phyloP scores from a whole-genome alignment of 495 filamentous ascomycete species.

The Staphylotrichum tortipilum region DNA sequence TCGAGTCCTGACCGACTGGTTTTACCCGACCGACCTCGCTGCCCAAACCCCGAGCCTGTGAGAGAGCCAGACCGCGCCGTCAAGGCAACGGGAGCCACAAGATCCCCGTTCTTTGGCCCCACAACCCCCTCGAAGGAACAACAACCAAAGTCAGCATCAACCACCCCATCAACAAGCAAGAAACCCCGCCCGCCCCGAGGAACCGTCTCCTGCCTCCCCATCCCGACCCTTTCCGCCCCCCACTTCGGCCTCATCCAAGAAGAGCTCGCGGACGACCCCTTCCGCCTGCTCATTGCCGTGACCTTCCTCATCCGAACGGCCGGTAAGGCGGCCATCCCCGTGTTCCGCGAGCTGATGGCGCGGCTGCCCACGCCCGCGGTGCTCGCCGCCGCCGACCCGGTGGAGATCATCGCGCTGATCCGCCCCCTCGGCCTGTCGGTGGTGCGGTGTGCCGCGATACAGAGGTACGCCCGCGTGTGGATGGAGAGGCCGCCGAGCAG shows the following conservation, averaged over 20 bases:
- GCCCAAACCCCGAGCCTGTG: background rate
- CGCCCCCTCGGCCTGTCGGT: constrained; percentile 61
- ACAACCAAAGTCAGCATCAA: background rate
- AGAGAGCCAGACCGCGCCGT: background rate
- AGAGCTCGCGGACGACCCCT: constrained; percentile 59
- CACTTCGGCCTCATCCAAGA: constrained; percentile 80
- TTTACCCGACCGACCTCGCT: background rate
- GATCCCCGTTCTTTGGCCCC: constrained; percentile 37
- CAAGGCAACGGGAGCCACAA: constrained; percentile 14
- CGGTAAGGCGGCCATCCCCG: constrained; percentile 65
- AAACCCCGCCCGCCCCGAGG: constrained; percentile 33
- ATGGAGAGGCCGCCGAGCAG: constrained; percentile 51
- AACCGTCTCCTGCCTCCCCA: constrained; percentile 56
- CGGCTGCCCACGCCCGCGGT: constrained; percentile 57
- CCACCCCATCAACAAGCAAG: constrained; percentile 8
- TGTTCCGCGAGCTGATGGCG: constrained; percentile 59
- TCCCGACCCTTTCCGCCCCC: constrained; percentile 55
- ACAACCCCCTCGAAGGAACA: constrained; percentile 2
- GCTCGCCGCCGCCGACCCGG: constrained; percentile 50
- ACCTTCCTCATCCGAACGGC: constrained; percentile 78
- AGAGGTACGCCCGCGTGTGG: constrained; percentile 63
- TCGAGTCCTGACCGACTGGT: background rate
- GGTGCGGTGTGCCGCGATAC: constrained; percentile 45
- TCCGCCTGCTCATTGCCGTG: constrained; percentile 63
- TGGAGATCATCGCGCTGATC: constrained; percentile 56